A percentile compares a stretch with the other conserved stretches of the same genome.
Conservation (phyloP, 768 basidiomycete genomes). For the Phallus indusiatus region DNA sequence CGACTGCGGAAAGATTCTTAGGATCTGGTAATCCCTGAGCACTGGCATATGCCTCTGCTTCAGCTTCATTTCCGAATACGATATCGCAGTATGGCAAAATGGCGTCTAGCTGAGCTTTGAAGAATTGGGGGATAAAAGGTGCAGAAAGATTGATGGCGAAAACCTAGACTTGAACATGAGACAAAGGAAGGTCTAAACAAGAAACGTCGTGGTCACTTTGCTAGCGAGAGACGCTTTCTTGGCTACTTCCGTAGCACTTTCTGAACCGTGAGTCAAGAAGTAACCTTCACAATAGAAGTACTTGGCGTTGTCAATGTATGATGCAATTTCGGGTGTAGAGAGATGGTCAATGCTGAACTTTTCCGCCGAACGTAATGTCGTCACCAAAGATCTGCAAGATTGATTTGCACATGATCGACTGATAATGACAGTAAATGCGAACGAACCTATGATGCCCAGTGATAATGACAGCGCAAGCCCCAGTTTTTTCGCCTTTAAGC, state of each 20-base stretch:
- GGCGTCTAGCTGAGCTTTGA: slow-evolving; percentile 69
- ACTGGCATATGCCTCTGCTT: slow-evolving; percentile 79
- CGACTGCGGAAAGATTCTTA: slow-evolving; percentile 59
- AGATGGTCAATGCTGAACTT: slow-evolving; percentile 80
- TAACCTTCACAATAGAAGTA: slow-evolving; percentile 93
- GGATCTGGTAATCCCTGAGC: slow-evolving; percentile 60
- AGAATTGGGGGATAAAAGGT: slow-evolving; percentile 95
- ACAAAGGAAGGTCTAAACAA: not conserved
- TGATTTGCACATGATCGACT: not conserved
- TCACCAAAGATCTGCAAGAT: slow-evolving; percentile 71
- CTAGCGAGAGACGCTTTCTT: slow-evolving; percentile 64
- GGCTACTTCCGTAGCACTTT: slow-evolving; percentile 61
- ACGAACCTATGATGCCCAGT: slow-evolving; percentile 84
- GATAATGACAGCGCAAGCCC: slow-evolving; percentile 93
- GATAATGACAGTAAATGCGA: slow-evolving; percentile 1
- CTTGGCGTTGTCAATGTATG: slow-evolving; percentile 70
- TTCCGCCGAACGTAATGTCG: slow-evolving; percentile 84
- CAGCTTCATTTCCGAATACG: slow-evolving; percentile 93
- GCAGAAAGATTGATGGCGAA: slow-evolving; percentile 93
- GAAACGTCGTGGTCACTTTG: slow-evolving; percentile 45
- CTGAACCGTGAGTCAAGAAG: slow-evolving; percentile 90
- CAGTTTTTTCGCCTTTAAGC: slow-evolving; percentile 79
- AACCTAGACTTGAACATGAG: slow-evolving; percentile 36
- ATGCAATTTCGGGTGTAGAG: slow-evolving; percentile 60
- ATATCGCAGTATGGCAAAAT: slow-evolving; percentile 81